Evolutionary conservation across 306 rosid species (phyloP).

Genomic region (Corylus americana): DNA sequence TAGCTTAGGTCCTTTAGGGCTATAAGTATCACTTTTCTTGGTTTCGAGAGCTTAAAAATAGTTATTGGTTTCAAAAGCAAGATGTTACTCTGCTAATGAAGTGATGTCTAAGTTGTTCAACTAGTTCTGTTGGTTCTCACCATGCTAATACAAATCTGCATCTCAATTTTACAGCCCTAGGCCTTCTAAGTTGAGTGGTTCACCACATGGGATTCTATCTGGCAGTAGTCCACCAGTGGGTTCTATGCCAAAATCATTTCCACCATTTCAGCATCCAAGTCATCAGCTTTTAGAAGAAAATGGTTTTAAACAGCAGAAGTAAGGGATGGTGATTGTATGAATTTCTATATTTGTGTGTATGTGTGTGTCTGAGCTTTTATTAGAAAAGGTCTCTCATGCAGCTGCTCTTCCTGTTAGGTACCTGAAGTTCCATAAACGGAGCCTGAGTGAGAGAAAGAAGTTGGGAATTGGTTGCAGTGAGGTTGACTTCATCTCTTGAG

Average conservation of each 20-base stretch:
- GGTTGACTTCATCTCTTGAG: constrained; percentile 54
- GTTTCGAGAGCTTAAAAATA: constrained; percentile 12
- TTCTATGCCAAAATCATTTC: constrained; percentile 94
- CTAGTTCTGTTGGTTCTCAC: constrained; percentile 8
- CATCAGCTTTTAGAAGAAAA: constrained; percentile 97
- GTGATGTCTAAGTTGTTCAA: constrained; percentile 11
- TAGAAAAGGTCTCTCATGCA: constrained; percentile 30
- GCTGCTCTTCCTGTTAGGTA: constrained; percentile 62
- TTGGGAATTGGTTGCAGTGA: constrained; percentile 98
- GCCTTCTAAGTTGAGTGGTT: constrained; percentile 75
- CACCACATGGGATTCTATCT: constrained; percentile 74
- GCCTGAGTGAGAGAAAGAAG: constrained; percentile 89
- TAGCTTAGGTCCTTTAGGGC: neutral
- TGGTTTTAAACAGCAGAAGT: constrained; percentile 96
- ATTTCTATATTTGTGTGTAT: constrained; percentile 8
- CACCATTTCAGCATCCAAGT: constrained; percentile 97
- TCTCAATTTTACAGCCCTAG: constrained; percentile 57
- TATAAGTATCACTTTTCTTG: constrained; percentile 5
- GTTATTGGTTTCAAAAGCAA: constrained; percentile 19
- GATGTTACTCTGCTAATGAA: constrained; percentile 16
- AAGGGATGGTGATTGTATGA: constrained; percentile 37
- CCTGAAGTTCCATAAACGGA: constrained; percentile 69
- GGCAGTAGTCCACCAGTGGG: constrained; percentile 94
- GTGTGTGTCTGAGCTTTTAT: constrained; percentile 16
- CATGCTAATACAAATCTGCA: constrained; percentile 32